Evolutionary conservation across 177 flowering plant genomes (phyloP).

Genomic region (Telopea speciosissima): DNA sequence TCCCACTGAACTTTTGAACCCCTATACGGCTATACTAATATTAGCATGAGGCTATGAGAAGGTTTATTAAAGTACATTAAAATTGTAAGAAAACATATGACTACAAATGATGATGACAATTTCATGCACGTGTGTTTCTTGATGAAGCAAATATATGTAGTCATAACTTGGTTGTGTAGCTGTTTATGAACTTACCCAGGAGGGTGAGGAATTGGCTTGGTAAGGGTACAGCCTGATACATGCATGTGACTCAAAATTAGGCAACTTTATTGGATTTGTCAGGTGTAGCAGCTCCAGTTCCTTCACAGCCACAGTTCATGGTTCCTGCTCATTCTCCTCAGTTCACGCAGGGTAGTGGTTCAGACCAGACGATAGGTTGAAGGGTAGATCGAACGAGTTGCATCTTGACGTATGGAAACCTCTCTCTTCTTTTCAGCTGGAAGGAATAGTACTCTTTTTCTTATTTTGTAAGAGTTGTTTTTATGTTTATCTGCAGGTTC

Average conservation of each 20-base stretch:
- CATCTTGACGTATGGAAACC: slow-evolving; percentile 11
- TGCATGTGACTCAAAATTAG: slow-evolving; percentile 4
- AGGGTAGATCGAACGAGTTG: slow-evolving; percentile 42
- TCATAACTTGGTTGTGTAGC: no score
- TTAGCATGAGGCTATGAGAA: not conserved
- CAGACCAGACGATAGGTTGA: slow-evolving; percentile 91
- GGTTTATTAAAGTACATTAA: not conserved
- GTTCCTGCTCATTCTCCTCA: slow-evolving; percentile 83
- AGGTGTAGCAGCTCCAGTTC: slow-evolving; percentile 66
- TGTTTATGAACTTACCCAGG: no score
- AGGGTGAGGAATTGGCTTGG: not conserved
- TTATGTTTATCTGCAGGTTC: slow-evolving; percentile 38
- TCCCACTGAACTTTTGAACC: no score
- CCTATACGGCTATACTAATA: no score
- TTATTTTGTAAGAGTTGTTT: not conserved
- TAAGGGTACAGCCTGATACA: no score
- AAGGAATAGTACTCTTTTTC: not conserved
- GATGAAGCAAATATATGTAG: no score
- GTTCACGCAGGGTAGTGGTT: slow-evolving; percentile 75
- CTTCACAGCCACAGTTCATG: slow-evolving; percentile 69
- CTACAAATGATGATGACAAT: no score
- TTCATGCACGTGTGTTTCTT: no score
- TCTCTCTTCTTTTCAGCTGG: not conserved
- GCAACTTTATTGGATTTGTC: slow-evolving; percentile 17
- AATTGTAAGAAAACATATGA: not conserved